A percentile compares a stretch with the other conserved stretches of the same genome.
Conservation (phyloP, 2,329 filamentous ascomycete species). For the Akanthomyces lecanii region DNA sequence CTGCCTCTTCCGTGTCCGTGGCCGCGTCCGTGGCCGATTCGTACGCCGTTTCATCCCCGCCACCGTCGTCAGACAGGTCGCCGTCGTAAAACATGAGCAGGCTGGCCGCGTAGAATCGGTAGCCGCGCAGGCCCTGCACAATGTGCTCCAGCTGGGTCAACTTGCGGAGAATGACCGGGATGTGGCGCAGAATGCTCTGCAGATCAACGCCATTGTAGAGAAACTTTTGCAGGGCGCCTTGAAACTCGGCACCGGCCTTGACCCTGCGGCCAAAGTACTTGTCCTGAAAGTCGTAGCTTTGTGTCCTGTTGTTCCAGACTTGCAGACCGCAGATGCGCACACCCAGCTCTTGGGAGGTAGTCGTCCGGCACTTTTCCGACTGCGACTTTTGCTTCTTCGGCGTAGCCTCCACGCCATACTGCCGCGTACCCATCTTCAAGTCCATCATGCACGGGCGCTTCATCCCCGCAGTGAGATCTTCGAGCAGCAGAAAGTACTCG, state of each 20-base stretch:
- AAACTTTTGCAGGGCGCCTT: slow-evolving; percentile 81
- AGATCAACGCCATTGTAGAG: slow-evolving; percentile 85
- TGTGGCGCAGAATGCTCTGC: slow-evolving; percentile 75
- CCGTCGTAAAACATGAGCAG: slow-evolving; percentile 95
- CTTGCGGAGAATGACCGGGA: slow-evolving; percentile 82
- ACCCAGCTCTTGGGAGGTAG: slow-evolving; percentile 85
- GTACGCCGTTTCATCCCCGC: slow-evolving; percentile 47
- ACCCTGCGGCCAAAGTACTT: slow-evolving; percentile 93
- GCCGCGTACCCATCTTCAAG: slow-evolving; percentile 96
- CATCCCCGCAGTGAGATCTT: slow-evolving; percentile 96
- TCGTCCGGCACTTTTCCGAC: slow-evolving; percentile 84
- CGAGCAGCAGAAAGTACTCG: slow-evolving; percentile 87
- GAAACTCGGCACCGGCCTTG: slow-evolving; percentile 83
- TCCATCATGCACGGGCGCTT: slow-evolving; percentile 94
- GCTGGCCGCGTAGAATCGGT: slow-evolving; percentile 93
- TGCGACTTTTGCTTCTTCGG: slow-evolving; percentile 93
- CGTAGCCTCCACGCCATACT: slow-evolving; percentile 88
- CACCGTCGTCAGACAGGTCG: slow-evolving; percentile 51
- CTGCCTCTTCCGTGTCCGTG: slow-evolving; percentile 52
- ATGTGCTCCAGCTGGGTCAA: slow-evolving; percentile 78
- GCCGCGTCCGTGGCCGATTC: slow-evolving; percentile 57
- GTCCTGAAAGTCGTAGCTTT: slow-evolving; percentile 91
- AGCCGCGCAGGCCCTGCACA: slow-evolving; percentile 72
- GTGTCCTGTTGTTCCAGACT: slow-evolving; percentile 82
- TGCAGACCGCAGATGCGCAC: slow-evolving; percentile 95